A percentile compares a stretch with the other conserved stretches of the same genome.
Evolutionary conservation across 805 yeast species (phyloP).

Genomic region (Cyberlindnera mrakii): DNA sequence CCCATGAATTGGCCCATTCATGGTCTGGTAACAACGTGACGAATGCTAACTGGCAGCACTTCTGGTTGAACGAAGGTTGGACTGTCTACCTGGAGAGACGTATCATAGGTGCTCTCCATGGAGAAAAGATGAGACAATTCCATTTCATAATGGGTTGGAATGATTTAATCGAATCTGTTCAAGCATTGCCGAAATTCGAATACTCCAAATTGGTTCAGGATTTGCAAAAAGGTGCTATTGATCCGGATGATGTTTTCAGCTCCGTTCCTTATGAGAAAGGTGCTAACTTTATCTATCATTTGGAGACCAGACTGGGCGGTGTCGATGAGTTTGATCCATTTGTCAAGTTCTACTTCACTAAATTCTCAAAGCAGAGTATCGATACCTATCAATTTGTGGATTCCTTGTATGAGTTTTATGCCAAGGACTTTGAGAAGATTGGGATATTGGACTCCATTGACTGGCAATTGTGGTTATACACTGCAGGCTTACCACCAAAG

Average conservation of each 20-base stretch:
- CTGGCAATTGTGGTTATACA: constrained; percentile 80
- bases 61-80: constrained; percentile 96
- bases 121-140: constrained; percentile 65
- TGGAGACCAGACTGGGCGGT: constrained; percentile 69
- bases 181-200: constrained; percentile 50
- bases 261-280: constrained; percentile 92
- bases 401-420: constrained; percentile 61
- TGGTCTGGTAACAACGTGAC: constrained; percentile 93
- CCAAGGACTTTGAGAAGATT: constrained; percentile 33
- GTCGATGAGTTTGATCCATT: constrained; percentile 65
- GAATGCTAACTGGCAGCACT: constrained; percentile 87
- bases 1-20: constrained; percentile 89
- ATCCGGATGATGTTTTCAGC: constrained; percentile 87
- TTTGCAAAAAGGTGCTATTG: constrained; percentile 53
- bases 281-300: constrained; percentile 65
- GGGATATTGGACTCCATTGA: constrained; percentile 61
- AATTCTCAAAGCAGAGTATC: constrained; percentile 62
- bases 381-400: constrained; percentile 81
- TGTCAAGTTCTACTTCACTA: constrained; percentile 68
- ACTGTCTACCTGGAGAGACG: constrained; percentile 87
- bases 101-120: constrained; percentile 42
- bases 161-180: constrained; percentile 62
- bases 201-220: constrained; percentile 67
- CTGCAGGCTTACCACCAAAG: constrained; percentile 85
- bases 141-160: constrained; percentile 87